Evolutionary conservation across 345 rosid genomes (phyloP), one percentile per base, ranked within the genome.

Genomic region (Eucalyptus cloeziana): DNA sequence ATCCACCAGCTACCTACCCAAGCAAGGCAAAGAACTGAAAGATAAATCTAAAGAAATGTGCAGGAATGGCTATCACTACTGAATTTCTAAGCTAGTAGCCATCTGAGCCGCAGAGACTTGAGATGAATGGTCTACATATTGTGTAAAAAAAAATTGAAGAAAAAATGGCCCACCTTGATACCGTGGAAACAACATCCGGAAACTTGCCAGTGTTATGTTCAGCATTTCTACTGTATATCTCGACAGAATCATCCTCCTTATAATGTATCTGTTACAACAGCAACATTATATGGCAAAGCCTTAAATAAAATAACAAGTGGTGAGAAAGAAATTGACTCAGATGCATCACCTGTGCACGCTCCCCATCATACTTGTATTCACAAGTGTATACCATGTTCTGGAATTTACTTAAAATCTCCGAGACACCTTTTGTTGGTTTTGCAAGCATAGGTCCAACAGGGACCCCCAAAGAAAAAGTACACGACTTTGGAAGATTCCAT

Each of bases 391-490:
- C 96, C 62, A 87, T 95, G 92, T 95, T 94, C 93, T 96, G 98
- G 92, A 98, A 98, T 92, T 96, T 98, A 88, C 95, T 91, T 86
- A 95, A 89, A 90, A 98, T 97, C 92, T 97, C 99, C 49, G 94
- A 93, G 30, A 98, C 96, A 81, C 95, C 97, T 91, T 96, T 97
- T 79, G 97, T 94, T 90, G 98, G 95, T 92, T 98, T 98, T 86
- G 99, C 98, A 89, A 98, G 95, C 99, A 98, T 98, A 79, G 99
- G 99, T 90, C 99, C 98, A 91, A 98, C 91, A 31, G 99, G 99
- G 87, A 98, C 94, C 89, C 99, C 99, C 25, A 92, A 92, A 21
- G 96, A 94, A 90, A 98, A 97, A 92, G 89, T 91, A 90, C 98
- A 95, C 30, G 92, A 92, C 91, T 93, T 92, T 45, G 96, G 88